Conservation (phyloP, 305 asterid genomes). For the Fraxinus velutina region DNA sequence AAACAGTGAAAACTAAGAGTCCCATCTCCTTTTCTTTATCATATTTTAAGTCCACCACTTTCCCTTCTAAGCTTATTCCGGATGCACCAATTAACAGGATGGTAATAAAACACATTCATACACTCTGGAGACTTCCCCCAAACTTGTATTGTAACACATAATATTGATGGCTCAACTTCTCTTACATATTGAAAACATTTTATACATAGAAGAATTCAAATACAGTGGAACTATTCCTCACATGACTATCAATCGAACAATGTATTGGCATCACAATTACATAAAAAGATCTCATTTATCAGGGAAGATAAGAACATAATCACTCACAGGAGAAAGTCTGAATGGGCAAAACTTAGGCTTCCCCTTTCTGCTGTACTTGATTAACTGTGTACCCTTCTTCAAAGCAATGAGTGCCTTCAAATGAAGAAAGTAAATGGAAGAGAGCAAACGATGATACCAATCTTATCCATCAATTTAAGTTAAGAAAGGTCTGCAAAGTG, state of each 20-base stretch:
- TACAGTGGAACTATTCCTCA: neutral
- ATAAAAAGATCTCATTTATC: neutral
- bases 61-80: neutral
- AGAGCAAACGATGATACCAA: slow-evolving; percentile 12
- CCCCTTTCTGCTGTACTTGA: slow-evolving; percentile 94
- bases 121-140: neutral
- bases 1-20: neutral
- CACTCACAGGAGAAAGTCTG: slow-evolving; percentile 81
- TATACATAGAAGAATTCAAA: neutral
- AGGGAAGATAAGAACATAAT: slow-evolving; percentile 4
- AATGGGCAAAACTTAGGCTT: slow-evolving; percentile 87
- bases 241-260: slow-evolving; percentile 2
- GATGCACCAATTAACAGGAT: neutral
- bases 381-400: slow-evolving; percentile 87
- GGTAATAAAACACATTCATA: neutral
- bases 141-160: neutral
- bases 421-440: slow-evolving; percentile 14
- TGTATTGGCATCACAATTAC: neutral
- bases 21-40: neutral
- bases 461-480: neutral
- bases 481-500: slow-evolving; percentile 1
- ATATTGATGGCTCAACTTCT: neutral
- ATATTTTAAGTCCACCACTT: neutral
- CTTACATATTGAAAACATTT: neutral
- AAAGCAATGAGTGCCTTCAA: slow-evolving; percentile 67